These are phyloP conservation scores for Venturiaceae sp. DNA, from an alignment of 2,329 filamentous ascomycete species.

Conservation along the genomic window DNA sequence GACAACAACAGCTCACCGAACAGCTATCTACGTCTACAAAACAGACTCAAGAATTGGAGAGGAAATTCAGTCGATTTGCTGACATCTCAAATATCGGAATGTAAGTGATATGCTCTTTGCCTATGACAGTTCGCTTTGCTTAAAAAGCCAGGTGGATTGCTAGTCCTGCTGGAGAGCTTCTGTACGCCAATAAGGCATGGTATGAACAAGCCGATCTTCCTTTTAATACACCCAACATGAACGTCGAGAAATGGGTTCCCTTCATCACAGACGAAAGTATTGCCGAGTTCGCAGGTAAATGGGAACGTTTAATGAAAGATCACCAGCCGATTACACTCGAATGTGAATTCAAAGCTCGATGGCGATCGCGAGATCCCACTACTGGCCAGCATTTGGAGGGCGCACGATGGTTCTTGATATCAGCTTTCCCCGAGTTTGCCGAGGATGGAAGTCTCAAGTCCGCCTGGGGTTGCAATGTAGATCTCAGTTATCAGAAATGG, in stretches of 20 bases:
- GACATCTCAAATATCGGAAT: conserved; percentile 30
- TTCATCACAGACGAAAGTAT: conserved; percentile 27
- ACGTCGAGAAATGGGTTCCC: conserved; percentile 33
- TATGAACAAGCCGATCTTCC: conserved; percentile 18
- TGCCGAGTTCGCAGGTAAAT: conserved; percentile 24
- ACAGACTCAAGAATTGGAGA: conserved; percentile 13
- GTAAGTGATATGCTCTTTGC: conserved; percentile 22
- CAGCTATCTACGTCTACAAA: conserved; percentile 6
- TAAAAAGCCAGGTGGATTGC: background rate
- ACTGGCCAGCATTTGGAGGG: conserved; percentile 31
- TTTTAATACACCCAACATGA: conserved; percentile 24
- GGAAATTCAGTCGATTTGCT: conserved; percentile 25
- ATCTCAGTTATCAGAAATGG: conserved; percentile 4
- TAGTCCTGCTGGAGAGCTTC: background rate
- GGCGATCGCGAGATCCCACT: conserved; percentile 16
- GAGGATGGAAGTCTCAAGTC: background rate
- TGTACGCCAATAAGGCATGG: conserved; percentile 1
- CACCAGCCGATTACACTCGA: conserved; percentile 29
- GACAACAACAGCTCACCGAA: conserved; percentile 4
- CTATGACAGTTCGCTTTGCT: no score
- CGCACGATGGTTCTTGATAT: background rate
- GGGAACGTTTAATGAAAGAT: conserved; percentile 26
- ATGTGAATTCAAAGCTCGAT: conserved; percentile 26
- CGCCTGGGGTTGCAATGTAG: background rate
- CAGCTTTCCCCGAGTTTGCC: conserved; percentile 1